Conservation (phyloP, 306 rosid species). For the Cucurbita argyrosperma region DNA sequence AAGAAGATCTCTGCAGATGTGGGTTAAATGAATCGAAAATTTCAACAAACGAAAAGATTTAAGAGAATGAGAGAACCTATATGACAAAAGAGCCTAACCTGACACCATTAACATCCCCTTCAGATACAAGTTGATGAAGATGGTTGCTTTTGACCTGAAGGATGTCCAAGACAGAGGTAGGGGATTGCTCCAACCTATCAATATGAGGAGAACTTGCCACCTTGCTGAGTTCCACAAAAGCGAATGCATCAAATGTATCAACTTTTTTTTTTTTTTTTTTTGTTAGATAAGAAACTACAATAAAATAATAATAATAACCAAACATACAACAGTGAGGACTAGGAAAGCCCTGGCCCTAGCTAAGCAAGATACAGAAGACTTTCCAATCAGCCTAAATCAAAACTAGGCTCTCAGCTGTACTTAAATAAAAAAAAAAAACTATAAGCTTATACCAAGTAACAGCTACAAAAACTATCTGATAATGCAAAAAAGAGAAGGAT, state of each 20-base stretch:
- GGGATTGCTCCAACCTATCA: slow-evolving; percentile 33
- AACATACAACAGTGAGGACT: not conserved
- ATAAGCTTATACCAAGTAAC: not conserved
- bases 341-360: not conserved
- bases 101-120: slow-evolving; percentile 74
- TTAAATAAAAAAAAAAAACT: not conserved
- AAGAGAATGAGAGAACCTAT: not conserved
- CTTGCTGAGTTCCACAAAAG: slow-evolving; percentile 40
- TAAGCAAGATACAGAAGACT: not conserved
- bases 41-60: not conserved
- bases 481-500: not conserved
- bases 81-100: slow-evolving; percentile 36
- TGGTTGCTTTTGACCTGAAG: slow-evolving; percentile 44
- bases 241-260: slow-evolving; percentile 3
- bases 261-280: not conserved
- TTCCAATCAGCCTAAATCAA: not conserved
- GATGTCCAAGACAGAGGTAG: slow-evolving; percentile 42
- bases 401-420: not conserved
- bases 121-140: slow-evolving; percentile 83
- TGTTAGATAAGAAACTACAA: not conserved
- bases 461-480: not conserved
- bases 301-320: not conserved
- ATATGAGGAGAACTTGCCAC: slow-evolving; percentile 41
- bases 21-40: slow-evolving; percentile 2
- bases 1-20: slow-evolving; percentile 62